These are phyloP conservation scores for Poronia punctata DNA, from an alignment of 495 filamentous ascomycete species.

Conservation along the genomic window DNA sequence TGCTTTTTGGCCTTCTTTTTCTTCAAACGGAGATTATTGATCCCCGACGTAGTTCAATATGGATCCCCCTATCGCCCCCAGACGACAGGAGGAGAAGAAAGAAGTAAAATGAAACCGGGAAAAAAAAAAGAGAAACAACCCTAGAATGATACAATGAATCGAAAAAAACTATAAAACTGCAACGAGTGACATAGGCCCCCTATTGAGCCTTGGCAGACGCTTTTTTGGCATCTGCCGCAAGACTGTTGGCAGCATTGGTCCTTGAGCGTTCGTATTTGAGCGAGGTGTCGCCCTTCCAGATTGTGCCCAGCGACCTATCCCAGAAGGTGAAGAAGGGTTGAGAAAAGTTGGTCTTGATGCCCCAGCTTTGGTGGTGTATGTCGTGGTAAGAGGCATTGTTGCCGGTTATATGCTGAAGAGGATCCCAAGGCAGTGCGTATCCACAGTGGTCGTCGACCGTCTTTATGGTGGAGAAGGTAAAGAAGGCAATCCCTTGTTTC, in stretches of 20 bases:
- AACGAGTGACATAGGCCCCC: not conserved
- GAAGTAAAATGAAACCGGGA: too few relatives aligned
- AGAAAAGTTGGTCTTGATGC: conserved; percentile 75
- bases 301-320: conserved; percentile 66
- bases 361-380: conserved; percentile 98
- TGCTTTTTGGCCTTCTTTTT: conserved; percentile 5
- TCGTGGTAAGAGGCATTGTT: conserved; percentile 97
- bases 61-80: conserved; percentile 4
- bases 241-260: conserved; percentile 18
- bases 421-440: conserved; percentile 91
- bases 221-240: conserved; percentile 30
- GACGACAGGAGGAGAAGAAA: conserved; percentile 4
- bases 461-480: conserved; percentile 79
- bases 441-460: conserved; percentile 97
- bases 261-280: conserved; percentile 37
- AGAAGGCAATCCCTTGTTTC: conserved; percentile 79
- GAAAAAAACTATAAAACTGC: conserved; percentile 14
- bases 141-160: conserved; percentile 27
- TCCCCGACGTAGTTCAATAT: conserved; percentile 10
- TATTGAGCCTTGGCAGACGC: conserved; percentile 24
- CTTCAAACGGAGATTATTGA: conserved; percentile 6
- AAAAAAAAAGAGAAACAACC: conserved; percentile 17
- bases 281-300: conserved; percentile 57
- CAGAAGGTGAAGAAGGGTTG: conserved; percentile 87
- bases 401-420: conserved; percentile 78